These are phyloP conservation scores for Spencermartinsiella ligniputridi DNA, from an alignment of 1,139 yeast species.

Conservation along the genomic window DNA sequence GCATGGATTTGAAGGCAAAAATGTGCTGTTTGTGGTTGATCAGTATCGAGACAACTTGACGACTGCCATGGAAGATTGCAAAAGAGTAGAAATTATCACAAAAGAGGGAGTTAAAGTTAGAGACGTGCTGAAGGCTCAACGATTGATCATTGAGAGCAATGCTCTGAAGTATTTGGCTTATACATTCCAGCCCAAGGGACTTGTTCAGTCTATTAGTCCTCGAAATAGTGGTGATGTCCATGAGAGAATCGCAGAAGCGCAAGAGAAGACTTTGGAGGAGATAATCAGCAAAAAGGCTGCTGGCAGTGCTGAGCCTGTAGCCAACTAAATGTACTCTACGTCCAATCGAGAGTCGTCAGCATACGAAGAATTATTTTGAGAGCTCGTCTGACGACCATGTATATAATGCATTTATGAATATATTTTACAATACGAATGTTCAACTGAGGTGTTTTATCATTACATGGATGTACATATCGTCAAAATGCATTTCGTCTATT, in stretches of 20 bases:
- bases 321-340: neutral
- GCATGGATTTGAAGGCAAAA: constrained; percentile 52
- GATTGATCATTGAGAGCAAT: constrained; percentile 65
- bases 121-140: constrained; percentile 76
- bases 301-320: neutral
- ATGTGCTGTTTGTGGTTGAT: constrained; percentile 64
- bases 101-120: constrained; percentile 82
- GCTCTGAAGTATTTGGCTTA: constrained; percentile 54
- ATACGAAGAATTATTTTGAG: neutral
- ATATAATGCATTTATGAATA: neutral
- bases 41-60: constrained; percentile 50
- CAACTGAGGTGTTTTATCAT: neutral
- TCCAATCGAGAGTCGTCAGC: neutral
- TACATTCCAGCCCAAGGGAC: constrained; percentile 13
- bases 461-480: neutral
- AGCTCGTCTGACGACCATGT: too few species aligned
- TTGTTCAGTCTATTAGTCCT: constrained; percentile 15
- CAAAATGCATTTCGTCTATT: neutral
- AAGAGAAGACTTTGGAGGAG: constrained; percentile 5
- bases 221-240: constrained; percentile 9
- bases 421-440: neutral
- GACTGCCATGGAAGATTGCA: constrained; percentile 45
- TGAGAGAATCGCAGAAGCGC: constrained; percentile 5
- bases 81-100: constrained; percentile 59
- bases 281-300: neutral